A percentile compares a stretch with the other conserved stretches of the same genome.
Evolutionary conservation across 306 rosid species (phyloP).

Genomic region (Delonix regia): DNA sequence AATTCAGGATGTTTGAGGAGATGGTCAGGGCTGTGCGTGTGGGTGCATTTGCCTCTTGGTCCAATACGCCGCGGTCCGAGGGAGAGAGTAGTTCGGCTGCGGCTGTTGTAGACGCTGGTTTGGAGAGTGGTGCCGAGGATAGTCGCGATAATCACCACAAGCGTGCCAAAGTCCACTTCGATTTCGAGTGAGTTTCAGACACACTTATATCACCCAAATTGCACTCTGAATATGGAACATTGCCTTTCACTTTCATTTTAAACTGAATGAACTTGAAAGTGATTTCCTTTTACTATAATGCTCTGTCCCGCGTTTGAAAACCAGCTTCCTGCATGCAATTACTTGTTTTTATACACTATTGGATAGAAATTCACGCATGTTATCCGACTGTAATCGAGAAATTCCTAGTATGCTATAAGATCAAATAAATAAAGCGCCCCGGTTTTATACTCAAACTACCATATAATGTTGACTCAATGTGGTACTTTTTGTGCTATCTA

Average conservation of each 20-base stretch:
- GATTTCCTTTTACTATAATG: background rate
- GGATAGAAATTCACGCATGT: too few relatives aligned
- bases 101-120: conserved; percentile 9
- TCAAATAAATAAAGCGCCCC: background rate
- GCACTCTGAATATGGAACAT: background rate
- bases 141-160: conserved; percentile 71
- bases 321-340: background rate
- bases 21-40: conserved; percentile 43
- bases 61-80: conserved; percentile 42
- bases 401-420: background rate
- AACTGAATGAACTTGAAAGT: background rate
- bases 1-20: conserved; percentile 48
- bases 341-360: background rate
- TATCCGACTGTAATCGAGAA: background rate
- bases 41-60: conserved; percentile 42
- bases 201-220: background rate
- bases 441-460: background rate
- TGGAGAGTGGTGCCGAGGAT: conserved; percentile 40
- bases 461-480: background rate
- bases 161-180: conserved; percentile 79
- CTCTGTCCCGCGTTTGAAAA: background rate
- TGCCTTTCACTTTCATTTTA: background rate
- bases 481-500: background rate
- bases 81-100: conserved; percentile 75
- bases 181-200: conserved; percentile 61